Percentiles rank a stretch among this genome's conserved stretches.
phyloP scores from a whole-genome alignment of 495 filamentous ascomycete genomes.

The Glarea lozoyensis region DNA sequence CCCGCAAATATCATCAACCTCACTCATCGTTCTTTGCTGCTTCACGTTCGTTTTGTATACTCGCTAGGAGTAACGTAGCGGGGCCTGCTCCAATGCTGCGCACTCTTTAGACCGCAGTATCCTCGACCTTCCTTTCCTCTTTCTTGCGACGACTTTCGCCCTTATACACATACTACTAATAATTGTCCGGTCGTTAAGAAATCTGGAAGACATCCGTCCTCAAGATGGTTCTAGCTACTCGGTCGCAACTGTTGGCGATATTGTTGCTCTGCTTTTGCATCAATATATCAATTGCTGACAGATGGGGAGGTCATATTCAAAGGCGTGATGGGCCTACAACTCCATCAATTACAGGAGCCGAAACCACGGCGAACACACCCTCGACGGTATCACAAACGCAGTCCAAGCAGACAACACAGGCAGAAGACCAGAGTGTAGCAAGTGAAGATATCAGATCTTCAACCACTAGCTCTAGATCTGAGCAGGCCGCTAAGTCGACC shows the following conservation, averaged over 20 bases:
- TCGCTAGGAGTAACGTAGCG: constrained; percentile 9
- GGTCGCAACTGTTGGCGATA: constrained; percentile 8
- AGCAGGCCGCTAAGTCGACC: constrained; percentile 4
- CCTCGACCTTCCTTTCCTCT: constrained; percentile 11
- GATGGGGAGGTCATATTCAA: constrained; percentile 6
- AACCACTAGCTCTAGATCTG: background rate
- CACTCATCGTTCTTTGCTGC: constrained; percentile 6
- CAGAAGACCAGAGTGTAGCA: background rate
- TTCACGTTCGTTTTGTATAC: constrained; percentile 11
- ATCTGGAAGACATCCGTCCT: constrained; percentile 1
- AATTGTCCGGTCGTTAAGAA: constrained; percentile 3
- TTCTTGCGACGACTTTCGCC: constrained; percentile 4
- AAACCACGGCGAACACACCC: constrained; percentile 1
- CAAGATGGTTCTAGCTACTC: constrained; percentile 11
- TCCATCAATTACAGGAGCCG: constrained; percentile 5
- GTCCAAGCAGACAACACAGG: too few relatives aligned
- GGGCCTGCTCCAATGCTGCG: constrained; percentile 13
- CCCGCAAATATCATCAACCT: constrained; percentile 4
- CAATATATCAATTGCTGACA: constrained; percentile 12
- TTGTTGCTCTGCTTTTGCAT: constrained; percentile 17
- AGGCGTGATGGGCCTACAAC: constrained; percentile 11
- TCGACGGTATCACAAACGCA: too few relatives aligned
- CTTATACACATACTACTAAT: constrained; percentile 1
- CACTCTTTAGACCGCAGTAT: constrained; percentile 12
- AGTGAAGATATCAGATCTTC: background rate